phyloP scores from a whole-genome alignment of 345 rosid species.

The Streptanthus diversifolius region DNA sequence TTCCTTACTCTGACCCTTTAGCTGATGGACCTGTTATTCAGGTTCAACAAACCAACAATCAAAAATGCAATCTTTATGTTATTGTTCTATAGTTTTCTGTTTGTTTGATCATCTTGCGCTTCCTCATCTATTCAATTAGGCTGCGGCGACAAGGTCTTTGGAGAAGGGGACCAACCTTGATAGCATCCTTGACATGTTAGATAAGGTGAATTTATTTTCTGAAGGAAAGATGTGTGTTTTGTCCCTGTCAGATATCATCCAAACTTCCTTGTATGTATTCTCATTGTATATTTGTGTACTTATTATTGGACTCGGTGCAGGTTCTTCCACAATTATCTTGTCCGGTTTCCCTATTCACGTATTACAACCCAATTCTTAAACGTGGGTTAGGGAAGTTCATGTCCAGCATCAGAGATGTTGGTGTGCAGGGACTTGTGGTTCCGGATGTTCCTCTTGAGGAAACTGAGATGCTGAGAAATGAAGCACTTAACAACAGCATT shows the following conservation, averaged over 20 bases:
- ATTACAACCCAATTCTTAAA: slow-evolving; percentile 86
- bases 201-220: slow-evolving; percentile 48
- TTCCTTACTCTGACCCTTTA: slow-evolving; percentile 88
- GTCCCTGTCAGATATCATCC: background rate
- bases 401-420: slow-evolving; percentile 60
- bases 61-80: background rate
- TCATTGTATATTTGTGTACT: background rate
- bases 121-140: slow-evolving; percentile 37
- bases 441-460: slow-evolving; percentile 98
- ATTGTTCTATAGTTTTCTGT: background rate
- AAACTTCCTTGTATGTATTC: background rate
- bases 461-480: slow-evolving; percentile 70
- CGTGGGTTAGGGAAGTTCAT: slow-evolving; percentile 72
- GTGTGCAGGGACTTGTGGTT: slow-evolving; percentile 89
- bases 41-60: slow-evolving; percentile 39
- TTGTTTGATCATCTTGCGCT: background rate
- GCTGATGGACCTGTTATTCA: slow-evolving; percentile 98
- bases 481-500: slow-evolving; percentile 60
- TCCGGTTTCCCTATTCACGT: slow-evolving; percentile 73
- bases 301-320: slow-evolving; percentile 39
- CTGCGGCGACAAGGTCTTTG: slow-evolving; percentile 84
- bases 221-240: background rate
- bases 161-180: slow-evolving; percentile 67
- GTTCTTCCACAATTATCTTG: slow-evolving; percentile 76
- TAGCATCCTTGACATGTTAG: slow-evolving; percentile 65